phyloP scores from a whole-genome alignment of 169 alveolate genomes.

The Plasmodium gaboni region DNA sequence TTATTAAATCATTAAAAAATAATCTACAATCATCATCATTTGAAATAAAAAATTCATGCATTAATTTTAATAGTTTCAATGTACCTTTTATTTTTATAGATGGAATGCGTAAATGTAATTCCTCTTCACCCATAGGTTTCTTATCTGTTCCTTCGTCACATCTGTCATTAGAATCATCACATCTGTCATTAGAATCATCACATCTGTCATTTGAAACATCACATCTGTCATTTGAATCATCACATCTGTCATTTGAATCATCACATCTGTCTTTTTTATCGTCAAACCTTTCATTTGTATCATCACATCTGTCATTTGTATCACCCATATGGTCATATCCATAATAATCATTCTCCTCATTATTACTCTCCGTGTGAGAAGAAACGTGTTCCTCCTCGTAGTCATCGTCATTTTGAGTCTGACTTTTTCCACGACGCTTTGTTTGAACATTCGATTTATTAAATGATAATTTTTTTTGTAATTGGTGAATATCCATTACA shows the following conservation, averaged over 20 bases:
- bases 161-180: not conserved
- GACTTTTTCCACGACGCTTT: not conserved
- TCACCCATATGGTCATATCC: not conserved
- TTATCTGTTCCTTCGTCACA: not conserved
- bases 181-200: not conserved
- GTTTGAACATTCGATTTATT: not conserved
- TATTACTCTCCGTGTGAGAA: not conserved
- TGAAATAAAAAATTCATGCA: slow-evolving; percentile 34
- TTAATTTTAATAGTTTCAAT: slow-evolving; percentile 21
- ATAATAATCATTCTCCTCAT: not conserved
- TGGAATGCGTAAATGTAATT: slow-evolving; percentile 1
- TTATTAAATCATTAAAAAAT: slow-evolving; percentile 36
- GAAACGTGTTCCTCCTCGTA: not conserved
- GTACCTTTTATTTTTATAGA: slow-evolving; percentile 36
- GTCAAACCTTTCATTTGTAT: not conserved
- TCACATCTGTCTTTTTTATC: not conserved
- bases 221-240: not conserved
- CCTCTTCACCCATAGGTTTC: not conserved
- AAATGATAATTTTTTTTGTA: not conserved
- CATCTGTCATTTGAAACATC: not conserved
- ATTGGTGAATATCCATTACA: slow-evolving; percentile 1
- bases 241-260: not conserved
- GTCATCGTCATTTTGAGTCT: not conserved
- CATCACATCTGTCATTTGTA: not conserved
- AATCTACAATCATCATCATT: slow-evolving; percentile 57